Evolutionary conservation across 768 basidiomycete species (phyloP), one percentile per base, ranked within the genome.

Genomic region (Serendipita indica): DNA sequence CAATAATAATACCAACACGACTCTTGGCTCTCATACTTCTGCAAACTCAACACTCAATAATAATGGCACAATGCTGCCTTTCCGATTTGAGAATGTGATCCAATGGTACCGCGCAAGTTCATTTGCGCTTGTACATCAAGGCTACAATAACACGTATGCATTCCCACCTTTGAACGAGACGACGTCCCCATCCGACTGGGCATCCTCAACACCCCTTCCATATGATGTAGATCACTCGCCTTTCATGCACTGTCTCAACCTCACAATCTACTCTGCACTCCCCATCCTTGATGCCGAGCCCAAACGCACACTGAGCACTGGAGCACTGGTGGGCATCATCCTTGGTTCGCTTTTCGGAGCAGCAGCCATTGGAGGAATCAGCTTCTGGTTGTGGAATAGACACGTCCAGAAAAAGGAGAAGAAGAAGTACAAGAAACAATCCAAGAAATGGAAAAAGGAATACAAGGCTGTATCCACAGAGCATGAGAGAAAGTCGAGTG

Each of bases 171-270:
- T 54, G 10, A 54, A 54, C 25, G 49, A 54, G 32, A 54, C 49
- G 16, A 54, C 49, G 32, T 7, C 22, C 10, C 22, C 32, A 7
- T n/a, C n/a, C n/a, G 49, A 30, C 30, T 54, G 49, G 49, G 32
- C n/a, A 10, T 12, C 22, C n/a, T n/a, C 49, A 18, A 54, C 49
- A 18, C 49, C 49, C 10, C n/a, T 54, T n/a, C 12, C 49, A 18
- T 54, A 83, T 62, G 68, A 57, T 30, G 18, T 18, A 43, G 41
- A 7, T n/a, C 18, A 18, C 41, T 43, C 41, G 7, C 71, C 65
- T 1, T 69, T 84, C 10, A 64, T 84, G 37, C 62, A 68, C 25
- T 86, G 84, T 61, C 62, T 86, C 46, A 86, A 86, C 62, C 62
- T 68, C 28, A 85, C 84, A 2, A 82, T 85, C 56, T 82, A 76